phyloP scores from a whole-genome alignment of 202 grass and related monocot genomes.

The Eragrostis tef region DNA sequence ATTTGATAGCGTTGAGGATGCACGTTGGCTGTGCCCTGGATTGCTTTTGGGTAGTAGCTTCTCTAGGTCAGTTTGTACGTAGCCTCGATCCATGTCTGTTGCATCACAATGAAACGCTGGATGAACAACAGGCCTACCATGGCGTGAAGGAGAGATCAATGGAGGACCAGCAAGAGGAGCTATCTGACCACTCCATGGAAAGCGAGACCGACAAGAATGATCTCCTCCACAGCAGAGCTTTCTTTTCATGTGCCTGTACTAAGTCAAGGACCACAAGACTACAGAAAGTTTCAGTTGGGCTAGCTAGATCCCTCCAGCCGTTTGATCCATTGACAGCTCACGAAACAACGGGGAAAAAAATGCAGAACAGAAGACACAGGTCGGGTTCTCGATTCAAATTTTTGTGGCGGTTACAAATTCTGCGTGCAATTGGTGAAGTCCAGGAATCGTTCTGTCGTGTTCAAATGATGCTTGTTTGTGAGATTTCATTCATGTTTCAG shows the following conservation, averaged over 20 bases:
- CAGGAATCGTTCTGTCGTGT: neutral
- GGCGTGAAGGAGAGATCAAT: conserved; percentile 21
- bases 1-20: conserved; percentile 13
- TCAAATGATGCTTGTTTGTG: neutral
- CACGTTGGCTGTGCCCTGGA: neutral
- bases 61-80: conserved; percentile 23
- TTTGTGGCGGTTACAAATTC: neutral
- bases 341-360: neutral
- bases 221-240: conserved; percentile 46
- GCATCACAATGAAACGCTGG: neutral
- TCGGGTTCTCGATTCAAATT: neutral
- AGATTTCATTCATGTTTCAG: neutral
- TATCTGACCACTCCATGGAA: conserved; percentile 36
- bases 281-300: conserved; percentile 42
- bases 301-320: conserved; percentile 23
- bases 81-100: neutral
- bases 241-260: conserved; percentile 42
- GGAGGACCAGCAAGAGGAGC: conserved; percentile 23
- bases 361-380: neutral
- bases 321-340: conserved; percentile 46
- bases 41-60: conserved; percentile 31
- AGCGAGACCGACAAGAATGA: conserved; percentile 60
- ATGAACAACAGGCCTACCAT: conserved; percentile 34
- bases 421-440: neutral
- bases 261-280: conserved; percentile 51